Conservation (phyloP, 164 flowering plant species). For the Nymphaea colorata region DNA sequence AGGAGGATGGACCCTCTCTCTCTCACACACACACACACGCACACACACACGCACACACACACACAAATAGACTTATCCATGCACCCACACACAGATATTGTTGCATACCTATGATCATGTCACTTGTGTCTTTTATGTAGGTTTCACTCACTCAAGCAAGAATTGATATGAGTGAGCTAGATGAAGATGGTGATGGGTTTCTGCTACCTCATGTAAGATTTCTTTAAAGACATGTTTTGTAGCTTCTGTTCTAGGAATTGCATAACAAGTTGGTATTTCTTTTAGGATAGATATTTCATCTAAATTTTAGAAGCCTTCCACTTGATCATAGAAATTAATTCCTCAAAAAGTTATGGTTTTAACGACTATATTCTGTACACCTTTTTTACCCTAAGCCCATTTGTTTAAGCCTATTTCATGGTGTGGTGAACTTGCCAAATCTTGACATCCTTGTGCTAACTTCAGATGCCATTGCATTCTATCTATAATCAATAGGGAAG, state of each 20-base stretch:
- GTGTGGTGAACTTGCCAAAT: neutral
- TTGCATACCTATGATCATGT: neutral
- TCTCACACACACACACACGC: too few relatives aligned
- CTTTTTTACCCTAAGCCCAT: too few relatives aligned
- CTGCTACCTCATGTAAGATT: conserved; percentile 77
- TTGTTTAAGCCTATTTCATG: neutral
- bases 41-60: neutral
- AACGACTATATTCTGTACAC: too few relatives aligned
- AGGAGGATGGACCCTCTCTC: too few relatives aligned
- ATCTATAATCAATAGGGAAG: too few relatives aligned
- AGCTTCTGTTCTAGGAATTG: neutral
- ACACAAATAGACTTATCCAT: too few relatives aligned
- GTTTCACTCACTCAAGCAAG: conserved; percentile 98
- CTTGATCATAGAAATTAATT: too few relatives aligned
- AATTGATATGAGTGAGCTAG: conserved; percentile 99
- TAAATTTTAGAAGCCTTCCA: too few relatives aligned
- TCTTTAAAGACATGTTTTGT: neutral
- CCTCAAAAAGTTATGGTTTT: too few relatives aligned
- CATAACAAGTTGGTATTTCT: neutral
- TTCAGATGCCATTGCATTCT: too few relatives aligned
- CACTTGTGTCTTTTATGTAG: conserved; percentile 24
- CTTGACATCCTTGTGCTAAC: neutral
- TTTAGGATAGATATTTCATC: too few relatives aligned
- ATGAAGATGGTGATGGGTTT: conserved; percentile 98
- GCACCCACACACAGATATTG: neutral